Percentiles rank a stretch among this genome's conserved stretches.
phyloP scores from a whole-genome alignment of 345 rosid species.

The Acer campestre region DNA sequence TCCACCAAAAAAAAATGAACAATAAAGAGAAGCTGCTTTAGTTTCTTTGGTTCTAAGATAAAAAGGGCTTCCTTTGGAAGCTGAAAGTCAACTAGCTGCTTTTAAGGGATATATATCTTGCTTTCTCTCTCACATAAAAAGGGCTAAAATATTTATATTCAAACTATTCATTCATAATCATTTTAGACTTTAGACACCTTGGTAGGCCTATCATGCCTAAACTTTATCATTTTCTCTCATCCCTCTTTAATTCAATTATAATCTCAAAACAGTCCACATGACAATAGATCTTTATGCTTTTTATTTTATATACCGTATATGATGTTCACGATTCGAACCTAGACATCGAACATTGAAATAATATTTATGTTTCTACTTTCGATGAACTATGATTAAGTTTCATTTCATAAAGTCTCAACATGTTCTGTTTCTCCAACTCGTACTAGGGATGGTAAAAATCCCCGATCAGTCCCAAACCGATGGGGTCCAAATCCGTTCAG shows the following conservation, averaged over 20 bases:
- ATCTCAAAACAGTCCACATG: too few species aligned
- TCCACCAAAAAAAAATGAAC: constrained; percentile 9
- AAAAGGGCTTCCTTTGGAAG: constrained; percentile 11
- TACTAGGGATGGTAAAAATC: background rate
- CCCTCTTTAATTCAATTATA: too few species aligned
- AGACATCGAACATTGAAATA: too few species aligned
- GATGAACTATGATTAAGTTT: too few species aligned
- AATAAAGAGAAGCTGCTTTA: constrained; percentile 30
- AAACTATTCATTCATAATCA: background rate
- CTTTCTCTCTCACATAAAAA: constrained; percentile 9
- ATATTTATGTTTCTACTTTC: too few species aligned
- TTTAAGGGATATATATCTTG: constrained; percentile 16
- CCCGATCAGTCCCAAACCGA: background rate
- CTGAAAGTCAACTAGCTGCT: constrained; percentile 31
- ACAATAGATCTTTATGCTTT: too few species aligned
- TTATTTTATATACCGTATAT: too few species aligned
- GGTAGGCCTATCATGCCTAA: background rate
- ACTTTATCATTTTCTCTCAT: too few species aligned
- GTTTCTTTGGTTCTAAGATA: constrained; percentile 23
- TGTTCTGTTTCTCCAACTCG: too few species aligned
- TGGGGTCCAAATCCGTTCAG: background rate
- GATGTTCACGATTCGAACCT: too few species aligned
- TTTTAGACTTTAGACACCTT: constrained; percentile 7
- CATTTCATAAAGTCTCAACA: too few species aligned
- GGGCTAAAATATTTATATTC: background rate